Conservation (phyloP, 225 moss, liverwort and hornwort species). For the Pleurozium schreberi region DNA sequence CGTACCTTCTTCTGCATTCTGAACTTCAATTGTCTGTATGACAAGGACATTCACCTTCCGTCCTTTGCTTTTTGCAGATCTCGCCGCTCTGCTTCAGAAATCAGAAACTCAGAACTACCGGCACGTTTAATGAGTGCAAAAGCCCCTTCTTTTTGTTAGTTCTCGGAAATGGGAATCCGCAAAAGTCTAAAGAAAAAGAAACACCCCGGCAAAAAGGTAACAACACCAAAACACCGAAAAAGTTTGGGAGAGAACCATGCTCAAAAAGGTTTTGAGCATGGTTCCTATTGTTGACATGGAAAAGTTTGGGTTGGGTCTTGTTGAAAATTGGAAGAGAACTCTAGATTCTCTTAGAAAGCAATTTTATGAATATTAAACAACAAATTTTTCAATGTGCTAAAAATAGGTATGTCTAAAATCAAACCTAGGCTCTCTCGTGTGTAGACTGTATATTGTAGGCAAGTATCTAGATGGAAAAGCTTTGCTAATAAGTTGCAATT, state of each 20-base stretch:
- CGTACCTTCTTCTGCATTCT: too few relatives aligned
- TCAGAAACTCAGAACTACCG: neutral
- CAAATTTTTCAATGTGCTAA: neutral
- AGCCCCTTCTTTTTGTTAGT: too few relatives aligned
- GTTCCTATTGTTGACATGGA: neutral
- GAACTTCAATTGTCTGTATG: neutral
- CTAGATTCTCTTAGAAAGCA: too few relatives aligned
- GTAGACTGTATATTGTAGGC: neutral
- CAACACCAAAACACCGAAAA: too few relatives aligned
- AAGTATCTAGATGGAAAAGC: neutral
- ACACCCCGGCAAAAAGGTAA: neutral
- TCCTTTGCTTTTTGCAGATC: neutral
- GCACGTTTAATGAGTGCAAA: too few relatives aligned
- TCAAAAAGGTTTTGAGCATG: neutral
- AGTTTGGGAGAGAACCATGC: too few relatives aligned
- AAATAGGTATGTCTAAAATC: accelerated
- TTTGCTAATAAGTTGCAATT: neutral
- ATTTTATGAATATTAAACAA: neutral
- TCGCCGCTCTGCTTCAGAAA: neutral
- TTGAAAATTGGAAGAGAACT: neutral
- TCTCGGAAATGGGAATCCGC: neutral
- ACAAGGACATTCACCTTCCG: neutral
- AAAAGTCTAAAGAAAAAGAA: neutral
- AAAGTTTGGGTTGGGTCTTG: neutral
- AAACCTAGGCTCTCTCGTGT: accelerated